These are phyloP conservation scores for Ogataea pignaliae DNA, from an alignment of 805 yeast species.

Conservation along the genomic window DNA sequence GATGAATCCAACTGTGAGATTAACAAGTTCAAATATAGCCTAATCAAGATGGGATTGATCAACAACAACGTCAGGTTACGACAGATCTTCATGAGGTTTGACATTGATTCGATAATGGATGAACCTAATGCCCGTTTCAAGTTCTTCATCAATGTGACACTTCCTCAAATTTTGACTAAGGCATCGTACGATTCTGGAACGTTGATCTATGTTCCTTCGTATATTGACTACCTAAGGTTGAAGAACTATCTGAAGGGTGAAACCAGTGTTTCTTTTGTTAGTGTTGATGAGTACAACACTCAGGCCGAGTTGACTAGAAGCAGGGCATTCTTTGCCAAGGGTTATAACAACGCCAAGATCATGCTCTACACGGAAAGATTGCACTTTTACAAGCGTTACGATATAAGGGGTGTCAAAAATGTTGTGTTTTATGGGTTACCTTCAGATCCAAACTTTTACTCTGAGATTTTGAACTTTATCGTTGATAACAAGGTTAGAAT, in stretches of 20 bases:
- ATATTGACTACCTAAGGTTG: constrained; percentile 78
- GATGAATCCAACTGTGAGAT: constrained; percentile 49
- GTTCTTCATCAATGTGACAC: constrained; percentile 64
- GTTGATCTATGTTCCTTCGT: constrained; percentile 76
- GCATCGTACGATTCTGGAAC: constrained; percentile 68
- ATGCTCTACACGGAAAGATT: constrained; percentile 90
- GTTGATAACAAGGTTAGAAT: constrained; percentile 42
- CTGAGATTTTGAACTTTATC: constrained; percentile 66
- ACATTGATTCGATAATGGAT: constrained; percentile 44
- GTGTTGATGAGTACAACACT: constrained; percentile 78
- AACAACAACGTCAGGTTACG: constrained; percentile 44
- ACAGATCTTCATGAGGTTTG: constrained; percentile 71
- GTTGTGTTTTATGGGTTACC: constrained; percentile 83
- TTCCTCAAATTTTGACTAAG: constrained; percentile 68
- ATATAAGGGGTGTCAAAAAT: constrained; percentile 78
- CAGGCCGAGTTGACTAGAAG: constrained; percentile 67
- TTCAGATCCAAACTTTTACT: constrained; percentile 76
- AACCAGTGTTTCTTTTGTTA: constrained; percentile 61
- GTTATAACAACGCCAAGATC: constrained; percentile 36
- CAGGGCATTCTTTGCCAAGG: constrained; percentile 61
- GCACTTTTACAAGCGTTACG: constrained; percentile 86
- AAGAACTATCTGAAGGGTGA: constrained; percentile 63
- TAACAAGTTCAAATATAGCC: constrained; percentile 49
- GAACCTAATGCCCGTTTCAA: constrained; percentile 86
- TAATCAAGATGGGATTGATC: constrained; percentile 26